Base-by-base conservation (phyloP, 179 eudicot species). In the Sideroxylon spinosum region DNA sequence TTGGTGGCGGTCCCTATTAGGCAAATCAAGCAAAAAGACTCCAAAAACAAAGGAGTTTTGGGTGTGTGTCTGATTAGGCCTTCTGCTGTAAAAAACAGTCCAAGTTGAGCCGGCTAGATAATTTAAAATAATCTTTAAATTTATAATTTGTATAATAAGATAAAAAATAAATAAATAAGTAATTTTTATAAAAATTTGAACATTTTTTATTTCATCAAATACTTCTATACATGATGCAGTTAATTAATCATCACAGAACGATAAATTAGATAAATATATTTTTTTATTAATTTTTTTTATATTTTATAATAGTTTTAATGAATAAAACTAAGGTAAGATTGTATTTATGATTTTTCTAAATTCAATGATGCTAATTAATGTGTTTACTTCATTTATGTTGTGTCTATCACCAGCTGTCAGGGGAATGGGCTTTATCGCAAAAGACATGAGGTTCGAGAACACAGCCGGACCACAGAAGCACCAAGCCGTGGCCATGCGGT, bases 401-500 rank as follows among this genome's bases (percentile, higher is more conserved):
- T 1, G 6, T 32, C 44, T 2, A 20, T 22, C 0, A 48, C 13
- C 87, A 91, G 95, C 87, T 78, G 87, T 64, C 3, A 83, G 60
- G 0, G 95, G 95, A 7, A 87, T 65, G 48, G 90, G 90, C 2
- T 91, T 91, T 83, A 86, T 91, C 13, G 95, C 95, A 4, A 87
- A 78, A 60, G 90, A 87, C 82, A 89, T 91, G 37, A 74, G 73
- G 10, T 89, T 91, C 86, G 57, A 73, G 78, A 91, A 91, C 91
- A 89, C 89, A 0, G 95, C 95, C 0, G 95, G 95, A 2, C 37
- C 95, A 0, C 64, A 6, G 20, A 91, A 89, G 85, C 93, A 91
- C 82, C 95, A 91, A 71, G 95, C 93, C 0, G 95, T 91, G 32
- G 95, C 95, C 12, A 22, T 91, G n/a, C 79, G 95, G 9, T 89